Conservation (phyloP, 2,329 filamentous ascomycete genomes). For the Botrytis paeoniae region DNA sequence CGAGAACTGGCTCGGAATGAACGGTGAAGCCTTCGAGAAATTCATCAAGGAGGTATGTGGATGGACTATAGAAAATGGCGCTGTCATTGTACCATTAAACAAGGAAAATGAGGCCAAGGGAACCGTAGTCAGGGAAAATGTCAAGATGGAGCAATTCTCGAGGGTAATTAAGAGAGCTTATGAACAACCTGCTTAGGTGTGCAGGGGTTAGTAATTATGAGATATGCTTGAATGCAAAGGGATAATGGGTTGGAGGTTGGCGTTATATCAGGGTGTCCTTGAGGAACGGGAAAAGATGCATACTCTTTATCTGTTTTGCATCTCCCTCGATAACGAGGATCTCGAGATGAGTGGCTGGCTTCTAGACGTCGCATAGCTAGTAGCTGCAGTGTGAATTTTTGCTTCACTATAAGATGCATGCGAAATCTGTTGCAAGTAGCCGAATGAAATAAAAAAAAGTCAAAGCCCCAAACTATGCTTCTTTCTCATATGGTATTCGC, state of each 20-base stretch:
- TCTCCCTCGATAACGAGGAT: slow-evolving; percentile 8
- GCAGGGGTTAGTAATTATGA: background rate
- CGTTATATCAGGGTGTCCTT: slow-evolving; percentile 18
- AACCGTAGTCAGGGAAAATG: slow-evolving; percentile 90
- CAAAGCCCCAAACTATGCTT: slow-evolving; percentile 8
- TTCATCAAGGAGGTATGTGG: slow-evolving; percentile 83
- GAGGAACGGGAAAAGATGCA: slow-evolving; percentile 14
- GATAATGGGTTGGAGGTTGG: slow-evolving; percentile 16
- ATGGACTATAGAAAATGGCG: slow-evolving; percentile 68
- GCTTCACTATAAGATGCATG: background rate
- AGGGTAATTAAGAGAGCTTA: slow-evolving; percentile 80
- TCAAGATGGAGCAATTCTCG: slow-evolving; percentile 83
- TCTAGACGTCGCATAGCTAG: slow-evolving; percentile 7
- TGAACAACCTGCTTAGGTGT: slow-evolving; percentile 69
- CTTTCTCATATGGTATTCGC: slow-evolving; percentile 4
- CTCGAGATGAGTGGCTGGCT: slow-evolving; percentile 15
- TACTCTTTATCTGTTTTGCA: slow-evolving; percentile 6
- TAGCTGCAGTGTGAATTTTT: slow-evolving; percentile 7
- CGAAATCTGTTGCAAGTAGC: slow-evolving; percentile 11
- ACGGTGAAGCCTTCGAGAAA: slow-evolving; percentile 65
- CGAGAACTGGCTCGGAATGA: slow-evolving; percentile 73
- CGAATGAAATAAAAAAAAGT: slow-evolving; percentile 10
- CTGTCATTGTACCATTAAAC: slow-evolving; percentile 80
- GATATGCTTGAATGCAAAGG: slow-evolving; percentile 15
- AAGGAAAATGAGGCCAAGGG: slow-evolving; percentile 98